A percentile compares a stretch with the other conserved stretches of the same genome.
Conservation (phyloP, 73 alveolate genomes). For the Blepharisma stoltei region DNA sequence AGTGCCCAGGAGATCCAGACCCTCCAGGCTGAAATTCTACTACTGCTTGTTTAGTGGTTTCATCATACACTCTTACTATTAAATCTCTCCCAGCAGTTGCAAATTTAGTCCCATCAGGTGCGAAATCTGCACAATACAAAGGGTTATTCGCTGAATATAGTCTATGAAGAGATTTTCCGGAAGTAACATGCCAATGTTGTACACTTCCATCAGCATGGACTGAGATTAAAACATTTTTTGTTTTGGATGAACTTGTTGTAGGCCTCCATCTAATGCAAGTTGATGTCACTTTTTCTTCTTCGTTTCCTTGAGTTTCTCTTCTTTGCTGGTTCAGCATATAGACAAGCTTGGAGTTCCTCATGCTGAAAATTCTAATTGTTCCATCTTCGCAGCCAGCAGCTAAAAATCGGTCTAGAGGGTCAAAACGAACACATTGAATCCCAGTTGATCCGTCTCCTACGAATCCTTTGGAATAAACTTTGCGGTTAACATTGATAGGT, state of each 20-base stretch:
- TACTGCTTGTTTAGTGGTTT: constrained; percentile 46
- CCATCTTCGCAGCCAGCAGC: constrained; percentile 86
- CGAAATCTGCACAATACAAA: constrained; percentile 90
- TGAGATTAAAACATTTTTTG: constrained; percentile 84
- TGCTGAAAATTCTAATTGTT: constrained; percentile 72
- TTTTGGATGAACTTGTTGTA: constrained; percentile 65
- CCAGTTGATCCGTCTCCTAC: constrained; percentile 22
- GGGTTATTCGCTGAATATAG: constrained; percentile 85
- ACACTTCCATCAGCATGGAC: constrained; percentile 93
- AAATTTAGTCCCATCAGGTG: constrained; percentile 82
- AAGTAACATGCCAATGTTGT: constrained; percentile 91
- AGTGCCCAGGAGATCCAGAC: constrained; percentile 64
- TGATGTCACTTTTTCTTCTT: constrained; percentile 52
- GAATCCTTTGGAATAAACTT: neutral
- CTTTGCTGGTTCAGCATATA: constrained; percentile 31
- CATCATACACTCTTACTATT: constrained; percentile 54
- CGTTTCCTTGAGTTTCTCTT: neutral
- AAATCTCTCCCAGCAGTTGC: constrained; percentile 60
- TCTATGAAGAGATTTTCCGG: constrained; percentile 91
- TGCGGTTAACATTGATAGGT: constrained; percentile 27
- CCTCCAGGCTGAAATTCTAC: constrained; percentile 50
- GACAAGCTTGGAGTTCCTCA: constrained; percentile 61
- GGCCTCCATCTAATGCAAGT: constrained; percentile 89
- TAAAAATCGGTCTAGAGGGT: constrained; percentile 74
- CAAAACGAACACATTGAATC: constrained; percentile 77